These are phyloP conservation scores for Tuber melanosporum DNA, from an alignment of 495 filamentous ascomycete genomes.

Conservation along the genomic window DNA sequence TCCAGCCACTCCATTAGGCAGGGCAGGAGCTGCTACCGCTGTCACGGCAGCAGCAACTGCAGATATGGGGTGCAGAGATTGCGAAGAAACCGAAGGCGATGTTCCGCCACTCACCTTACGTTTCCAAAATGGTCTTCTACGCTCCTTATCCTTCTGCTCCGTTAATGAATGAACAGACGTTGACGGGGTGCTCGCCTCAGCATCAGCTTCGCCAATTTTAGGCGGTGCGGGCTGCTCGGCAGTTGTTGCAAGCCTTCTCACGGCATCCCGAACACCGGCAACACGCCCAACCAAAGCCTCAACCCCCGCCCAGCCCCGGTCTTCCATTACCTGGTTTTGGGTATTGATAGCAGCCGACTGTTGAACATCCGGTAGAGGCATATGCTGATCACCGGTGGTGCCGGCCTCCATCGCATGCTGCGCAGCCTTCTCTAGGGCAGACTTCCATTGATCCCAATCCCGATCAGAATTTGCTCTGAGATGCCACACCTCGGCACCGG, in stretches of 20 bases:
- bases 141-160: slow-evolving; percentile 34
- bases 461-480: slow-evolving; percentile 71
- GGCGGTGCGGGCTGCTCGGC: slow-evolving; percentile 63
- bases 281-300: slow-evolving; percentile 75
- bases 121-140: slow-evolving; percentile 76
- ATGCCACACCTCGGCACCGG: slow-evolving; percentile 95
- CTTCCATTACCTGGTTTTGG: slow-evolving; percentile 50
- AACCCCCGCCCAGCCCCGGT: slow-evolving; percentile 76
- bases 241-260: slow-evolving; percentile 69
- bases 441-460: slow-evolving; percentile 82
- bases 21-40: slow-evolving; percentile 17
- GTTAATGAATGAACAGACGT: slow-evolving; percentile 45
- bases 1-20: slow-evolving; percentile 22
- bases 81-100: slow-evolving; percentile 9
- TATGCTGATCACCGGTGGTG: slow-evolving; percentile 29
- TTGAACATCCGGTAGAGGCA: slow-evolving; percentile 21
- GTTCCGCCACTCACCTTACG: slow-evolving; percentile 58
- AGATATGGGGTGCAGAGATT: slow-evolving; percentile 30
- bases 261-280: slow-evolving; percentile 78
- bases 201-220: slow-evolving; percentile 21
- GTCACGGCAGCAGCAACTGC: slow-evolving; percentile 17
- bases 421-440: slow-evolving; percentile 72
- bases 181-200: slow-evolving; percentile 33
- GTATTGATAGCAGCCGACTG: slow-evolving; percentile 9
- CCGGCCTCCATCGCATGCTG: slow-evolving; percentile 37